A percentile compares a stretch with the other conserved stretches of the same genome.
Conservation (phyloP, 2,329 filamentous ascomycete genomes). For the Fusarium vanettenii region DNA sequence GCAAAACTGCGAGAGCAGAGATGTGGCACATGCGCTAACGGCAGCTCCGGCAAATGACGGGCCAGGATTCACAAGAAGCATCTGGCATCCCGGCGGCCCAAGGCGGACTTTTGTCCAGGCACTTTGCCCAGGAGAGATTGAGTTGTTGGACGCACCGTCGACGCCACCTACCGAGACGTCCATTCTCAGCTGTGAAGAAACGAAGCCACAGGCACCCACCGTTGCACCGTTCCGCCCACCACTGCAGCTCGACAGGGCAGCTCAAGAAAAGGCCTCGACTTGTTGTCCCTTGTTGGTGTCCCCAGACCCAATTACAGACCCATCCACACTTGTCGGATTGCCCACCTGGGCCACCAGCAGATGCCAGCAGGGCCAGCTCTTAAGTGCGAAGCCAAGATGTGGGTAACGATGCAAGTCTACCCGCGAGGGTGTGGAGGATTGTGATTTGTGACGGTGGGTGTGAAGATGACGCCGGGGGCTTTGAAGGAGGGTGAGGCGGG, state of each 20-base stretch:
- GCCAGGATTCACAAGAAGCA: slow-evolving; percentile 8
- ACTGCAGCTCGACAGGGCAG: neutral
- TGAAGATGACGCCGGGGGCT: slow-evolving; percentile 31
- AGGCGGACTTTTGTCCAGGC: neutral
- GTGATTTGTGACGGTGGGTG: slow-evolving; percentile 12
- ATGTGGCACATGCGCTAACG: slow-evolving; percentile 24
- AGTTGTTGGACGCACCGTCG: slow-evolving; percentile 6
- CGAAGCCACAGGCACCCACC: slow-evolving; percentile 27
- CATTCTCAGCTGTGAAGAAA: slow-evolving; percentile 2
- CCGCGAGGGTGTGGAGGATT: slow-evolving; percentile 21
- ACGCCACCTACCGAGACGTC: slow-evolving; percentile 8
- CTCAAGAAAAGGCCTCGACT: neutral
- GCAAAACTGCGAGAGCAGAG: neutral
- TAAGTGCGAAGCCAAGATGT: slow-evolving; percentile 16
- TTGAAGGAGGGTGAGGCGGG: slow-evolving; percentile 6
- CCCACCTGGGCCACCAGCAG: slow-evolving; percentile 2
- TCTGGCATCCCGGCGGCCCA: neutral
- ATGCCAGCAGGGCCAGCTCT: neutral
- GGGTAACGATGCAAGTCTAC: slow-evolving; percentile 6
- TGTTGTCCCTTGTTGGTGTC: neutral
- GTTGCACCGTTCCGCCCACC: slow-evolving; percentile 9
- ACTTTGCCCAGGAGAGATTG: neutral
- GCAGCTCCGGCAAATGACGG: slow-evolving; percentile 22
- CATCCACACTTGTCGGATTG: neutral
- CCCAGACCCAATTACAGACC: neutral